Evolutionary conservation across 352 stramenopile species (phyloP), one percentile per base, ranked within the genome.

Genomic region (Thalassiosira mediterranea): DNA sequence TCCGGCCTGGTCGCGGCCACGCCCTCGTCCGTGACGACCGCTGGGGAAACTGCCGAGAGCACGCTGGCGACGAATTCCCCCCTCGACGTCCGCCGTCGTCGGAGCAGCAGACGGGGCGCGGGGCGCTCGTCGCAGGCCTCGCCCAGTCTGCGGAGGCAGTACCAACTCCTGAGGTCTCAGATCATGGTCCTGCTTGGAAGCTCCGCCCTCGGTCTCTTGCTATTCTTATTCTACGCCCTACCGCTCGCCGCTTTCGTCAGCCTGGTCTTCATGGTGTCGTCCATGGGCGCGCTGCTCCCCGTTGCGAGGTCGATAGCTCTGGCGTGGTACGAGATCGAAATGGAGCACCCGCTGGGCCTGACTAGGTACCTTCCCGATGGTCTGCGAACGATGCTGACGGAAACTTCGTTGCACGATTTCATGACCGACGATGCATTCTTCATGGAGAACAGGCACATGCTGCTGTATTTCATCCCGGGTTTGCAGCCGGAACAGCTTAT

Each of bases 401-500:
- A 86, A 34, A 86, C 68, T 3, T 78, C 64, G 1, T 46, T 91
- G 19, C 78, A 91, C 72, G 78, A 91, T 38, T 84, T 72, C 29
- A 87, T 91, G 71, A 84, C 42, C 1, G 76, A 87, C 38, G 66
- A 56, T 0, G 51, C 72, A 13, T 74, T 76, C 37, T 62, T 68
- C 13, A 67, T 75, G 53, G 63, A 84, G 56, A 76, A 77, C 52
- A 23, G 81, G 47, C 65, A 87, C 34, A 52, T 90, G 19, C 8
- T 88, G 15, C 34, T 92, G n/a, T 91, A 92, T 42, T 83, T 91
- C 63, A 83, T 92, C 8, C 87, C 87, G 8, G 87, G 87, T 11
- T 57, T 92, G n/a, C 44, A 72, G 13, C 32, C 34, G 19, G 84
- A 88, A 17, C 78, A 88, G 51, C 48, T 84, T 11, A 77, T 81